These are phyloP conservation scores for Triticum dicoccoides DNA, from an alignment of 176 grass and related monocot genomes.

Conservation along the genomic window DNA sequence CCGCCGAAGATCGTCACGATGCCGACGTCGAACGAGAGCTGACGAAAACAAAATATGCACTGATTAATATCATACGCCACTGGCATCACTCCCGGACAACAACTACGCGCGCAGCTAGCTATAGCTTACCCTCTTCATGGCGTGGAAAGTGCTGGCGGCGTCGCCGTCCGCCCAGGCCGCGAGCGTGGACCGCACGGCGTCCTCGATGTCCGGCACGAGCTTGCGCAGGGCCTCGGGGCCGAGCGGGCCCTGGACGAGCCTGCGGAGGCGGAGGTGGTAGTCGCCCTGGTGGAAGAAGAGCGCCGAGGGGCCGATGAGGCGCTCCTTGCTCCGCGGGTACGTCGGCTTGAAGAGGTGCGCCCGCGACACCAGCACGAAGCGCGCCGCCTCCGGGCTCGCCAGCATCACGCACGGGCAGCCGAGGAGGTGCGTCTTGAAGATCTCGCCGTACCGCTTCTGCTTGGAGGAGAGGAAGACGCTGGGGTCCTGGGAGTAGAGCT, in stretches of 20 bases:
- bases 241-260: conserved; percentile 67
- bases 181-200: conserved; percentile 42
- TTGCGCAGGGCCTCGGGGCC: conserved; percentile 60
- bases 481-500: conserved; percentile 93
- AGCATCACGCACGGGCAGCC: conserved; percentile 98
- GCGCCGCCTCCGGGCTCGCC: conserved; percentile 91
- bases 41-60: not conserved
- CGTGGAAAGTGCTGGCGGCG: conserved; percentile 47
- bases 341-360: conserved; percentile 87
- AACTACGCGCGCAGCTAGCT: not conserved
- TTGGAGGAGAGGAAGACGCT: conserved; percentile 77
- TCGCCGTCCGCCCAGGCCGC: conserved; percentile 42
- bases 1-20: conserved; percentile 78
- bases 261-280: conserved; percentile 76
- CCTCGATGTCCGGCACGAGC: conserved; percentile 60
- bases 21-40: conserved; percentile 86
- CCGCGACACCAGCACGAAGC: conserved; percentile 78
- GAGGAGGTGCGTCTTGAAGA: conserved; percentile 85
- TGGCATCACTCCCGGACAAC: not conserved
- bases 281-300: conserved; percentile 99
- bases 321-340: conserved; percentile 92
- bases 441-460: conserved; percentile 87
- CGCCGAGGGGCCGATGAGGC: conserved; percentile 81
- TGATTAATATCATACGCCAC: not conserved
- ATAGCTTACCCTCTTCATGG: conserved; percentile 70